Percentiles rank a stretch among this genome's conserved stretches.
These are phyloP conservation scores for Lactifluus subvellereus DNA, from an alignment of 768 basidiomycete species.

Conservation along the genomic window DNA sequence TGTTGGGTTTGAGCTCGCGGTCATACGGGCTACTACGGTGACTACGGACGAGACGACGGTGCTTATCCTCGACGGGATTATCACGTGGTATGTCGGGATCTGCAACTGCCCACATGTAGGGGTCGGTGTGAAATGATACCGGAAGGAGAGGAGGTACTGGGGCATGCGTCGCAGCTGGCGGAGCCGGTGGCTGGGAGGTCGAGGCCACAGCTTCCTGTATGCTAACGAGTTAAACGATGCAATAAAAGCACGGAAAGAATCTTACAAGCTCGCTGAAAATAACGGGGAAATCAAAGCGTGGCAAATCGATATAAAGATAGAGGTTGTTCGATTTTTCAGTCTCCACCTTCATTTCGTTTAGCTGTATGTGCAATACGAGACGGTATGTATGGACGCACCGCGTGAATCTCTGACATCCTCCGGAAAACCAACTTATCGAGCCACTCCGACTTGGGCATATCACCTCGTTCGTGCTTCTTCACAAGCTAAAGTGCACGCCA, in stretches of 20 bases:
- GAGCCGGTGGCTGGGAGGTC: slow-evolving; percentile 36
- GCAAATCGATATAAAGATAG: slow-evolving; percentile 94
- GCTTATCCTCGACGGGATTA: slow-evolving; percentile 97
- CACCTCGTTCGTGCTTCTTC: slow-evolving; percentile 94
- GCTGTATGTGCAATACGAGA: not conserved
- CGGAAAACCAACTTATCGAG: slow-evolving; percentile 88
- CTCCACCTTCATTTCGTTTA: slow-evolving; percentile 54
- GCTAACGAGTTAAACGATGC: not conserved
- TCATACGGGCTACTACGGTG: slow-evolving; percentile 94
- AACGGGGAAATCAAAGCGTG: slow-evolving; percentile 95
- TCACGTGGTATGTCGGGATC: slow-evolving; percentile 90
- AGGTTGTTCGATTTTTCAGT: slow-evolving; percentile 87
- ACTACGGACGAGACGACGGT: slow-evolving; percentile 87
- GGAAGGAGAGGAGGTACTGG: slow-evolving; percentile 44
- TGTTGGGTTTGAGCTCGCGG: slow-evolving; percentile 93
- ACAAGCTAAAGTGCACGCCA: slow-evolving; percentile 50
- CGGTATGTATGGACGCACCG: slow-evolving; percentile 44
- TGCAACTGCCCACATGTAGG: slow-evolving; percentile 77
- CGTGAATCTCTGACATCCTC: slow-evolving; percentile 92
- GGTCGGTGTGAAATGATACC: slow-evolving; percentile 52
- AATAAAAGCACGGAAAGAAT: slow-evolving; percentile 25
- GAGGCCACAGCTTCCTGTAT: slow-evolving; percentile 16
- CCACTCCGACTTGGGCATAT: slow-evolving; percentile 94
- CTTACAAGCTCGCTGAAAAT: slow-evolving; percentile 84
- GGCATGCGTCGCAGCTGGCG: slow-evolving; percentile 35